Percentiles rank a stretch among this genome's conserved stretches.
These are phyloP conservation scores for Penicillium sp. DNA, from an alignment of 2,329 filamentous ascomycete species.

Conservation along the genomic window DNA sequence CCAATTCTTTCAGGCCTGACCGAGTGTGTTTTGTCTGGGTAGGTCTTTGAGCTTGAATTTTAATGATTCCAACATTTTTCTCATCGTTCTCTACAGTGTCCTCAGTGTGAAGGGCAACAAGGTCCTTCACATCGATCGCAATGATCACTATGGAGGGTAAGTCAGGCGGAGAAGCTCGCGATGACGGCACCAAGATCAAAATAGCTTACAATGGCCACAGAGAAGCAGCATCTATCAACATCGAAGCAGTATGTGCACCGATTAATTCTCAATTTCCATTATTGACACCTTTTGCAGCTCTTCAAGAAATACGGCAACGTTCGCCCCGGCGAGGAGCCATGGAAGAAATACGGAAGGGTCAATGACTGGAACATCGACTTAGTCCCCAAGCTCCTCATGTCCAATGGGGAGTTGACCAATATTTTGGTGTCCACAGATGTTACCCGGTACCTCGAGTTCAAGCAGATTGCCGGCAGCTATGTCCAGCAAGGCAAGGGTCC, in stretches of 20 bases:
- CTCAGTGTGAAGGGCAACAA: conserved; percentile 98
- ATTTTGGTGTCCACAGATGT: conserved; percentile 96
- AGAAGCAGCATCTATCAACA: conserved; percentile 94
- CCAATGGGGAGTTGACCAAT: conserved; percentile 96
- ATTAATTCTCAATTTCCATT: neutral
- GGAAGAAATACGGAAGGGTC: conserved; percentile 93
- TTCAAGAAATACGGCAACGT: conserved; percentile 96
- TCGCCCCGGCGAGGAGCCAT: conserved; percentile 75
- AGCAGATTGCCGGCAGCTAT: conserved; percentile 91
- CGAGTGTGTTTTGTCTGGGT: conserved; percentile 98
- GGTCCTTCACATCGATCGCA: conserved; percentile 97
- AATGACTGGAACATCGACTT: conserved; percentile 99
- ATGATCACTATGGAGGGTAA: conserved; percentile 97
- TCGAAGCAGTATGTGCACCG: conserved; percentile 70
- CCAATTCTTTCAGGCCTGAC: conserved; percentile 69
- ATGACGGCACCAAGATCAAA: conserved; percentile 13
- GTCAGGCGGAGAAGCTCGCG: conserved; percentile 38
- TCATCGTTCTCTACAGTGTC: conserved; percentile 58
- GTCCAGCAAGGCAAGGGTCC: conserved; percentile 82
- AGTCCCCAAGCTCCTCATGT: conserved; percentile 97
- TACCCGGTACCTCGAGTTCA: conserved; percentile 85
- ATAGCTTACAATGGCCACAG: conserved; percentile 49
- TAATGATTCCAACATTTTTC: conserved; percentile 15
- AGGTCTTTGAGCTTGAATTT: conserved; percentile 38
- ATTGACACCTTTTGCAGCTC: conserved; percentile 60